phyloP scores from a whole-genome alignment of 176 grass and related monocot genomes.

The Lolium multiflorum region DNA sequence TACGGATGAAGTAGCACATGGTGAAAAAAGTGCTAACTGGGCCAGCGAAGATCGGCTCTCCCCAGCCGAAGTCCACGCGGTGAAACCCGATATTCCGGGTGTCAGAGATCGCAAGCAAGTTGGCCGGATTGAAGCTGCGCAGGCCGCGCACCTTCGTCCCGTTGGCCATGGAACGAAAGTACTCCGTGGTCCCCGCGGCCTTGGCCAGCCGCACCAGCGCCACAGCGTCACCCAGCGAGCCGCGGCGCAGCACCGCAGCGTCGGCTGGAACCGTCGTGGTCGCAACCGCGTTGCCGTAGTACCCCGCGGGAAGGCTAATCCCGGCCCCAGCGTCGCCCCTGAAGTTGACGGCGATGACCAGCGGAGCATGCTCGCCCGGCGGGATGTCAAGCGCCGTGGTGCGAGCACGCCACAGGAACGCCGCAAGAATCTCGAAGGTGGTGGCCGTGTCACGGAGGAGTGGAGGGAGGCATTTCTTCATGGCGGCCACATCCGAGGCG shows the following conservation, averaged over 20 bases:
- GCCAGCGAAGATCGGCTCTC: slow-evolving; percentile 37
- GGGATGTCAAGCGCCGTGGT: too few species aligned
- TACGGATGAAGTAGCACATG: too few species aligned
- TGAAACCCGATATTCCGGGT: slow-evolving; percentile 35
- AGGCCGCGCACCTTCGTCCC: too few species aligned
- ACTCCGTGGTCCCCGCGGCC: slow-evolving; percentile 38
- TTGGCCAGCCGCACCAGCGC: slow-evolving; percentile 40
- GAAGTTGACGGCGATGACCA: too few species aligned
- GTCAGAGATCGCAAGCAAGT: slow-evolving; percentile 34
- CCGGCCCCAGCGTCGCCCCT: too few species aligned
- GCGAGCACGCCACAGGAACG: too few species aligned
- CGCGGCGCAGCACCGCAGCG: neutral
- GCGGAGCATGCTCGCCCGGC: too few species aligned
- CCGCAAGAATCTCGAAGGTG: too few species aligned
- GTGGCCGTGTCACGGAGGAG: too few species aligned
- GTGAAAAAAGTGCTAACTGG: too few species aligned
- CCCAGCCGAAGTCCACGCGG: slow-evolving; percentile 52
- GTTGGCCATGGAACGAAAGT: slow-evolving; percentile 25
- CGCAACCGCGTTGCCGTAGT: slow-evolving; percentile 55
- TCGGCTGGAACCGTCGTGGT: neutral
- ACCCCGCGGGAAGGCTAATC: slow-evolving; percentile 35
- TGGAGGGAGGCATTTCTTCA: too few species aligned
- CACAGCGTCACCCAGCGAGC: slow-evolving; percentile 17
- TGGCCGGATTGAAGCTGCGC: neutral
- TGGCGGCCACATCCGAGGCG: too few species aligned